Percentiles rank a stretch among this genome's conserved stretches.
phyloP scores from a whole-genome alignment of 2,329 filamentous ascomycete genomes.

The Talaromyces sp. region DNA sequence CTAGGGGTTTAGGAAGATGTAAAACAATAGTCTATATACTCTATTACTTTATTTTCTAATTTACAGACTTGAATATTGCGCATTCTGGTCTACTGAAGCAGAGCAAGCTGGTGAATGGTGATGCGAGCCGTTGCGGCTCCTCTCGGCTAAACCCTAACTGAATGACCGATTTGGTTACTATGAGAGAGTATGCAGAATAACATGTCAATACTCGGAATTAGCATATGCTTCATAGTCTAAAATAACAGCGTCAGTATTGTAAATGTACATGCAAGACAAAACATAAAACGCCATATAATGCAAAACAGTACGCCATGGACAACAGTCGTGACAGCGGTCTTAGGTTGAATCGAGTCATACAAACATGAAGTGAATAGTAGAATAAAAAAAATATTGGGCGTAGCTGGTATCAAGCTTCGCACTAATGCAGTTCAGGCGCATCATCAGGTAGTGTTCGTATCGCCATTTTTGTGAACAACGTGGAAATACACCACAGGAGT shows the following conservation, averaged over 20 bases:
- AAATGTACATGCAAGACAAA: background rate
- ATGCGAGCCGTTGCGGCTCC: slow-evolving; percentile 27
- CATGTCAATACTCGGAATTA: background rate
- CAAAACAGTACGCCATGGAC: background rate
- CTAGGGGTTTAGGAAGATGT: background rate
- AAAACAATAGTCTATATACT: background rate
- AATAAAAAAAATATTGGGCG: background rate
- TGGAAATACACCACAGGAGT: background rate
- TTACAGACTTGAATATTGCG: background rate
- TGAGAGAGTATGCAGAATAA: background rate
- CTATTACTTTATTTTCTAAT: background rate
- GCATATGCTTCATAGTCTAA: background rate
- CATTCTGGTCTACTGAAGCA: background rate
- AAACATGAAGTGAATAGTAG: background rate
- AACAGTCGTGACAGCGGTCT: background rate
- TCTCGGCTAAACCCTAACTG: slow-evolving; percentile 43
- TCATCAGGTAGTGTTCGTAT: background rate
- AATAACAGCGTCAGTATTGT: background rate
- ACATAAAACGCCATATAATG: slow-evolving; percentile 1
- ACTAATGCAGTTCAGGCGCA: background rate
- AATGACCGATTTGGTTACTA: slow-evolving; percentile 1
- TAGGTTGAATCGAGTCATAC: background rate
- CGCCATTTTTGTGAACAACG: background rate
- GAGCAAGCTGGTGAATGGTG: background rate
- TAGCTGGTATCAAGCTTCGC: background rate